Percentiles rank a stretch among this genome's conserved stretches.
phyloP scores from a whole-genome alignment of 2,329 filamentous ascomycete species.

The Fusarium sp. region DNA sequence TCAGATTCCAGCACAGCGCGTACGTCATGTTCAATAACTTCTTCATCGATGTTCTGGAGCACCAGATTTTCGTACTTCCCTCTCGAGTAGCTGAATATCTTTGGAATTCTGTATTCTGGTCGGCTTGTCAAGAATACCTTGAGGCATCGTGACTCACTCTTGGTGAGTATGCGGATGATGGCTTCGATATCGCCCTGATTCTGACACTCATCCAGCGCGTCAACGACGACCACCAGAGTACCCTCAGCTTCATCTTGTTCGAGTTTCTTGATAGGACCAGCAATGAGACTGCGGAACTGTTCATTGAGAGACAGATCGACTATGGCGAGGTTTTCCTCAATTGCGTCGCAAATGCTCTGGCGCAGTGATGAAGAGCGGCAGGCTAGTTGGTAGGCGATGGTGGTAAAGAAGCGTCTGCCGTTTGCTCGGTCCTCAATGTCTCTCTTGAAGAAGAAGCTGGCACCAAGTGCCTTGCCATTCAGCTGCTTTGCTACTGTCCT shows the following conservation, averaged over 20 bases:
- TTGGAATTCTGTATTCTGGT: slow-evolving; percentile 52
- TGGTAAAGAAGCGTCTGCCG: slow-evolving; percentile 53
- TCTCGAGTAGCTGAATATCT: slow-evolving; percentile 48
- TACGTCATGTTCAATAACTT: slow-evolving; percentile 53
- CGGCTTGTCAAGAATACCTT: slow-evolving; percentile 56
- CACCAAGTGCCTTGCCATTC: slow-evolving; percentile 39
- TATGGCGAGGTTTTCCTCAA: slow-evolving; percentile 49
- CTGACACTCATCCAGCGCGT: slow-evolving; percentile 46
- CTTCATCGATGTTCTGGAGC: slow-evolving; percentile 51
- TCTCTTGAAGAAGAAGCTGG: slow-evolving; percentile 59
- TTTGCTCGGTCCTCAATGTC: slow-evolving; percentile 53
- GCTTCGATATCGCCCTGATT: slow-evolving; percentile 45
- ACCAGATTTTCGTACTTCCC: slow-evolving; percentile 41
- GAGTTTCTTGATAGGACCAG: slow-evolving; percentile 45
- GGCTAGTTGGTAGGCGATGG: slow-evolving; percentile 52
- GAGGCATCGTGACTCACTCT: slow-evolving; percentile 33
- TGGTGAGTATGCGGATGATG: slow-evolving; percentile 45
- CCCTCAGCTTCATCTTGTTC: too few relatives aligned
- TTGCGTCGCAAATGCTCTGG: slow-evolving; percentile 39
- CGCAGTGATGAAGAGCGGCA: slow-evolving; percentile 43
- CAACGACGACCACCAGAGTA: slow-evolving; percentile 50
- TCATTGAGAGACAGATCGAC: slow-evolving; percentile 42
- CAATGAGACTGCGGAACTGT: slow-evolving; percentile 55
- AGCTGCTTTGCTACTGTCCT: slow-evolving; percentile 45
- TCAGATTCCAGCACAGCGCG: slow-evolving; percentile 46